Conservation (phyloP, 345 rosid genomes). For the Arabidopsis arenosa region DNA sequence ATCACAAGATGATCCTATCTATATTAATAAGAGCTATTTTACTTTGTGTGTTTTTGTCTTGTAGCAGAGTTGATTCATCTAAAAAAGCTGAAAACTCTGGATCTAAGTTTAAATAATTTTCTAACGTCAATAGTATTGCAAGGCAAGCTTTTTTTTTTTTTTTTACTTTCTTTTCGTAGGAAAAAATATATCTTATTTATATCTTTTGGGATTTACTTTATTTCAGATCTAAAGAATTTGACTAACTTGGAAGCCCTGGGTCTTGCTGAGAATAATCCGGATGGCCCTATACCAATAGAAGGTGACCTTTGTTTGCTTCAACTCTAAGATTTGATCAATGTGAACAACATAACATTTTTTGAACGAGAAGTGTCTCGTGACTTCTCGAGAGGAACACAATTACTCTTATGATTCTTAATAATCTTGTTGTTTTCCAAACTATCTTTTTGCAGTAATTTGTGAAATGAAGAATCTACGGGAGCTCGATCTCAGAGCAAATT, state of each 20-base stretch:
- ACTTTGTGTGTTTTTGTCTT: neutral
- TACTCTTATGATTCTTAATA: neutral
- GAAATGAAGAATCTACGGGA: neutral
- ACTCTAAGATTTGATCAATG: no score
- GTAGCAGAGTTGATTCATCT: neutral
- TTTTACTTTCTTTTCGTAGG: no score
- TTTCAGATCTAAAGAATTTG: conserved; percentile 14
- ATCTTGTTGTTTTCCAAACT: neutral
- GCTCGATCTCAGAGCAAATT: neutral
- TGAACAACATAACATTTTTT: no score
- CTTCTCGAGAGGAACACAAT: no score
- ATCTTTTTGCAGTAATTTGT: neutral
- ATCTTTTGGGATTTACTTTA: no score
- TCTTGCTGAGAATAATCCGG: no score
- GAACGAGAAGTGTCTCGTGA: no score
- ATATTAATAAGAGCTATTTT: neutral
- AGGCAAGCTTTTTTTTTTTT: conserved; percentile 11
- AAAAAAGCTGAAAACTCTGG: conserved; percentile 9
- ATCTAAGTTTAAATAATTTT: neutral
- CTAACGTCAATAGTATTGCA: neutral
- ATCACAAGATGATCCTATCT: no score
- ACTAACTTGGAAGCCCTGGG: neutral
- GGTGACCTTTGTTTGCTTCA: no score
- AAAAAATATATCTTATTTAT: no score
- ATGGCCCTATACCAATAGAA: no score